Base-by-base conservation (phyloP, 176 grass and related monocot species). In the Oryza meridionalis region DNA sequence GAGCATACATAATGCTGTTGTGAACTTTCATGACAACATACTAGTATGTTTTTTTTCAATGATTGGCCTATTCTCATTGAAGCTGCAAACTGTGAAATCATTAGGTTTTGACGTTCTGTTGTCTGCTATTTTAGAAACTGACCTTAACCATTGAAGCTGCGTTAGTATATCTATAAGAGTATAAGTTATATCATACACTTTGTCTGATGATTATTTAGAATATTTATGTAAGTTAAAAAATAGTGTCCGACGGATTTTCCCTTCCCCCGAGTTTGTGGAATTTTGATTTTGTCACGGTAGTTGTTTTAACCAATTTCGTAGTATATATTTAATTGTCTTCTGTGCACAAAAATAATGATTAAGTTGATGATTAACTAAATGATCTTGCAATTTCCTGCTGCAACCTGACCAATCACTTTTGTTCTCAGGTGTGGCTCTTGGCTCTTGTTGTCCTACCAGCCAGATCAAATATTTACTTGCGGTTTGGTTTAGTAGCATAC, bases 381-480 rank as follows among this genome's bases (percentile, higher is more conserved):
- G 14, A 1, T 71, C 6, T 43, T 69, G 37, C 67, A 35, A 17
- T 84, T 16, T 46, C 62, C 58, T 86, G 7, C 16, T 79, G 17
- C 27, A 70, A 21, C 38, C 53, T 37, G 33, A 78, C 61, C 9
- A 85, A 19, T 1, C 66, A 43, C 13, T 67, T 65, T 19, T 77
- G 69, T 90, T 38, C 88, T 91, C 85, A 98, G 96, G 91, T 93
- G 14, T 98, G 96, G 96, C 84, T 98, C 43, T 88, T 98, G 87
- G 93, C 73, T 46, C 96, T 98, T 90, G 96, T 95, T 69, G 68
- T 98, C 80, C 81, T 98, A 88, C 96, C 96, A 78, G 96, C 96
- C 73, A 93, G 96, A 67, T 95, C 93, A 81, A 92, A 98, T 84
- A 88, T 98, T 42, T 95, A 87, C 90, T 95, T 95, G 96, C 96